phyloP scores from a whole-genome alignment of 139 green algal genomes.

The Auxenochlorella pyrenoidosa region DNA sequence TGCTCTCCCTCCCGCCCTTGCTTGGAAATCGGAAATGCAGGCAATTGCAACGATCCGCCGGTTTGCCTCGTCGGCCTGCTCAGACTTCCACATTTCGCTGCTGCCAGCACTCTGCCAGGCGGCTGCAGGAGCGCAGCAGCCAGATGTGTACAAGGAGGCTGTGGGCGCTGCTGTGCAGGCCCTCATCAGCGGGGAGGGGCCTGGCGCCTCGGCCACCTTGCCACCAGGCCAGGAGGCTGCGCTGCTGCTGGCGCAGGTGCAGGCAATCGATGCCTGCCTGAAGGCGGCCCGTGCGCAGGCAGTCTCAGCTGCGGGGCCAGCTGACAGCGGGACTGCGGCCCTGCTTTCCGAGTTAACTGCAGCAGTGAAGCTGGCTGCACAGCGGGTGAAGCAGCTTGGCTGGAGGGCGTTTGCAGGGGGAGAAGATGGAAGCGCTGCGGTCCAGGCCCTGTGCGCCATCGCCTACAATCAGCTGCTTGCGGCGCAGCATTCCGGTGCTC shows the following conservation, averaged over 20 bases:
- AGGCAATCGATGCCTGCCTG: background rate
- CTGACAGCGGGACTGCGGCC: too few relatives aligned
- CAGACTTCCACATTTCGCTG: constrained; percentile 27
- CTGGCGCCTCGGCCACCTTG: background rate
- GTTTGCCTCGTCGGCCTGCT: background rate
- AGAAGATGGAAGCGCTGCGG: background rate
- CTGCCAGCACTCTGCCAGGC: background rate
- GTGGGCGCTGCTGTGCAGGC: background rate
- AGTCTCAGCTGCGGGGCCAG: background rate
- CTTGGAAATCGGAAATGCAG: background rate
- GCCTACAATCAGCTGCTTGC: constrained; percentile 33
- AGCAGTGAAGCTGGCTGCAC: constrained; percentile 4
- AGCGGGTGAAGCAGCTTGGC: constrained; percentile 29
- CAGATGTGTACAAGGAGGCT: constrained; percentile 8
- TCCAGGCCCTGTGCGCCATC: constrained; percentile 1
- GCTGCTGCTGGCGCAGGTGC: background rate
- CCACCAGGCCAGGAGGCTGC: constrained; percentile 13
- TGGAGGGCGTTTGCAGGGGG: background rate
- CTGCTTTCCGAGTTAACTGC: constrained; percentile 4
- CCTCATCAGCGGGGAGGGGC: background rate
- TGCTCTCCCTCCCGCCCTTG: background rate
- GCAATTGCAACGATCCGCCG: background rate
- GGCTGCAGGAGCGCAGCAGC: background rate
- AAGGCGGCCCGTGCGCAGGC: background rate
- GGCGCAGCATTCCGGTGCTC: background rate